Percentiles rank a stretch among this genome's conserved stretches.
phyloP scores from a whole-genome alignment of 2,329 filamentous ascomycete species.

The Pseudopyrenochaeta lycopersici region DNA sequence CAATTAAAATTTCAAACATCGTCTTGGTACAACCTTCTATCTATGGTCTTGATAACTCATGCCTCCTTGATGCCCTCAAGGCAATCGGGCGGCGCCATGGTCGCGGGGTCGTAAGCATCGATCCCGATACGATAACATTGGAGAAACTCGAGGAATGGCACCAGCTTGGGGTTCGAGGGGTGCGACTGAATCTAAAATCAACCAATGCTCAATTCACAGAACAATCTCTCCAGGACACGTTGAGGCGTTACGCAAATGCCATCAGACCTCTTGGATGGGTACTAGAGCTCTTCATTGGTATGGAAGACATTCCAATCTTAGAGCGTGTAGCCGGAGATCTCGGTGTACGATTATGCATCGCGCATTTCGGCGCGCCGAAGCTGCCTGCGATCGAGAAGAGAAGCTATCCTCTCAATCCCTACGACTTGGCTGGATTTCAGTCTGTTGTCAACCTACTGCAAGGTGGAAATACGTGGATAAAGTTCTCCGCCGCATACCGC shows the following conservation, averaged over 20 bases:
- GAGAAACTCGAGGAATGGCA: constrained; percentile 62
- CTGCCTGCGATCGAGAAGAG: constrained; percentile 32
- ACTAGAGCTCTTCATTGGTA: constrained; percentile 66
- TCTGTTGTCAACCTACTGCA: constrained; percentile 59
- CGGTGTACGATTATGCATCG: constrained; percentile 60
- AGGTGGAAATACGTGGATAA: constrained; percentile 58
- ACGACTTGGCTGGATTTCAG: constrained; percentile 59
- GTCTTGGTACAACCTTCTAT: constrained; percentile 69
- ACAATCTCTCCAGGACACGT: constrained; percentile 52
- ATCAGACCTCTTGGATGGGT: constrained; percentile 64
- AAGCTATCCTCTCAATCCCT: constrained; percentile 41
- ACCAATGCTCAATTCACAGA: constrained; percentile 52
- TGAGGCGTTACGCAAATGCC: constrained; percentile 61
- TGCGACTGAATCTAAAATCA: constrained; percentile 68
- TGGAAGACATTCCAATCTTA: constrained; percentile 54
- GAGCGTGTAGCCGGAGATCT: constrained; percentile 55
- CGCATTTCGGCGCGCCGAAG: constrained; percentile 66
- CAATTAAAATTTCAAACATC: constrained; percentile 62
- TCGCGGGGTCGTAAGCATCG: constrained; percentile 66
- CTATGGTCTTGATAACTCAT: constrained; percentile 69
- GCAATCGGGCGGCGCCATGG: constrained; percentile 60
- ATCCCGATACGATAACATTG: constrained; percentile 52
- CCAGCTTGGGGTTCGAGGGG: constrained; percentile 65
- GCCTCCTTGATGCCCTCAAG: constrained; percentile 63
- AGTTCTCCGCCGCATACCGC: constrained; percentile 68